A percentile compares a stretch with the other conserved stretches of the same genome.
These are phyloP conservation scores for Lichtheimia ramosa DNA, from an alignment of 371 early-diverging fungal species.

Conservation along the genomic window DNA sequence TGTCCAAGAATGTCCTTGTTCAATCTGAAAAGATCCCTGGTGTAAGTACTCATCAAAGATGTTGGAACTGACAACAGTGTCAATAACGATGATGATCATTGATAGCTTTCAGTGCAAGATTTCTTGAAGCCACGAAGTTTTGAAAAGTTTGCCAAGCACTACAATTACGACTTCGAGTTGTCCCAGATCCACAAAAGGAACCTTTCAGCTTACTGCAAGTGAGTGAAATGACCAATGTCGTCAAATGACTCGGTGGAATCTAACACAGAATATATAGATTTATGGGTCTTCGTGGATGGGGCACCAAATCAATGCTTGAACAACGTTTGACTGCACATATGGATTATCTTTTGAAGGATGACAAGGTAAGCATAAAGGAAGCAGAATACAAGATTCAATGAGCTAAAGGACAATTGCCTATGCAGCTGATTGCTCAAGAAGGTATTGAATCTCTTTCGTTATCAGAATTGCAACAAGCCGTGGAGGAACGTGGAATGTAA, in stretches of 20 bases:
- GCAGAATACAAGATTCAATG: not conserved
- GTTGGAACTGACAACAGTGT: too few species aligned
- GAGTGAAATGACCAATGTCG: slow-evolving; percentile 1
- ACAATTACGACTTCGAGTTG: slow-evolving; percentile 53
- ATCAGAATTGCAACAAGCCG: slow-evolving; percentile 51
- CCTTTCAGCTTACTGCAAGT: slow-evolving; percentile 56
- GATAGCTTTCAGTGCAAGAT: slow-evolving; percentile 47
- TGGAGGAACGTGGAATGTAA: slow-evolving; percentile 69
- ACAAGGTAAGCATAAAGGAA: slow-evolving; percentile 32
- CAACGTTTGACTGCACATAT: slow-evolving; percentile 54
- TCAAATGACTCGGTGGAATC: not conserved
- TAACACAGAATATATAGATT: slow-evolving; percentile 31
- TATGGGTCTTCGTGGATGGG: slow-evolving; percentile 58
- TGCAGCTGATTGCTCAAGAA: slow-evolving; percentile 47
- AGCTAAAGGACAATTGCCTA: not conserved
- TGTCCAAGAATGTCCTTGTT: slow-evolving; percentile 48
- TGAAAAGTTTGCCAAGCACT: slow-evolving; percentile 43
- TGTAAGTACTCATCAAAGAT: slow-evolving; percentile 15
- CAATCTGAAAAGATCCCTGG: slow-evolving; percentile 32
- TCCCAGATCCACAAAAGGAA: slow-evolving; percentile 50
- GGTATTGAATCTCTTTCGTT: slow-evolving; percentile 44
- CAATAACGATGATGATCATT: too few species aligned
- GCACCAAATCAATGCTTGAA: slow-evolving; percentile 53
- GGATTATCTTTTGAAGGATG: slow-evolving; percentile 54
- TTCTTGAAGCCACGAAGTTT: slow-evolving; percentile 49